Evolutionary conservation across 2,329 filamentous ascomycete species (phyloP), one percentile per base, ranked within the genome.

Genomic region (Ceratocystis papillata): DNA sequence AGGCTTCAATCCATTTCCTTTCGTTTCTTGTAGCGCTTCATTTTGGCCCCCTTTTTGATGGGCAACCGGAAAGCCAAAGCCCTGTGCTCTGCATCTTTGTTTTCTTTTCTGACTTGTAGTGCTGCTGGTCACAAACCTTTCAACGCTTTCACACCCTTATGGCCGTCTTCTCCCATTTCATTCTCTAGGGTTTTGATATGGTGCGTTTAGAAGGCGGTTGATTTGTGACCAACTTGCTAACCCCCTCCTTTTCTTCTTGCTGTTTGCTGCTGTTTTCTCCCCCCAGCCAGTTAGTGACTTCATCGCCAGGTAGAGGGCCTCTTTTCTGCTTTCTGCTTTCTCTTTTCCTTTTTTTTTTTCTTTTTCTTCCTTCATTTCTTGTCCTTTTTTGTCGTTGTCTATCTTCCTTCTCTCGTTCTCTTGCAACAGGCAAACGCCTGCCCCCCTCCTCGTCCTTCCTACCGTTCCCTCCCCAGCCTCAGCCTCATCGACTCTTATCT

Each of bases 321-420:
- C 62, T 37, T 62, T 57, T 65, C 41, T 53, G 53, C 41, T 62
- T 57, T 65, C 41, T 53, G 53, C 41, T 22, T 20, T 37, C 60
- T n/a, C 30, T 59, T 55, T 44, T 41, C 28, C 59, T 41, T 46
- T 28, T 46, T 30, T 59, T 50, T 50, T 44, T 61, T 57, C 37
- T 60, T 64, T 66, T 53, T 63, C 33, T 37, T 44, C 45, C 37
- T 30, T 62, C 28, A 17, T 10, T 62, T 53, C n/a, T 28, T 33
- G 28, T 62, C 1, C 55, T 59, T 22, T 22, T 46, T 60, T 28
- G 45, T 46, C 30, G 7, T 10, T 33, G 48, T 12, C n/a, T 12
- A 33, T 28, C 46, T 25, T 37, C 37, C 25, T 44, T n/a, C 62
- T 20, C 62, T 25, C 15, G 17, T 37, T 50, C 45, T 64, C n/a